Base-by-base conservation (phyloP, 139 green algal species). In the Desmodesmus armatus region DNA sequence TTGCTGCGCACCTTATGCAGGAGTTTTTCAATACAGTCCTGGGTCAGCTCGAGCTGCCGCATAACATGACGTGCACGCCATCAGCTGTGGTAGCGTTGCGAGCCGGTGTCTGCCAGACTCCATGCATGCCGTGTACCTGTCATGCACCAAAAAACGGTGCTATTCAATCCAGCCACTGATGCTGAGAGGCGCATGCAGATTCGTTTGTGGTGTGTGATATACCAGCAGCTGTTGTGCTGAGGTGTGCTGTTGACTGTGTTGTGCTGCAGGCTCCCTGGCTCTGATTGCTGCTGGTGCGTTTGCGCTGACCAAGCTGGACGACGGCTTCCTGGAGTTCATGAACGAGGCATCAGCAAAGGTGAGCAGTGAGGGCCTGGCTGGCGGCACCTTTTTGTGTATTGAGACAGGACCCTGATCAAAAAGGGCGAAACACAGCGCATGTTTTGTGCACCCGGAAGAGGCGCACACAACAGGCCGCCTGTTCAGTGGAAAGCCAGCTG, bases 301-400 rank as follows among this genome's bases (percentile, higher is more conserved):
- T 49, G 83, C 83, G 13, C 29, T 83, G 33, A 73, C 44, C 62
- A 84, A 83, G 47, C 23, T 88, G 39, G 83, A 88, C 39, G 73
- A 83, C 7, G 83, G 74, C 74, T 88, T 88, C 35, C 11, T 1
- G 1, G 83, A 88, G 5, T 88, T 88, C 62, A 72, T 88, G 62
- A 55, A 3, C 3, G 60, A 62, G 71, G 49, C 83, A 1, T 70
- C 63, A 41, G 49, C 40, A 73, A 88, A 88, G 83, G 82, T 86
- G 39, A 35, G 62, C 2, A 58, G 15, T 37, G 25, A 5, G 23
- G 25, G 5, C 13, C 6, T 43, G 13, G 66, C 1, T 4, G 39
- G 70, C 29, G 19, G 4, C 9, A n/a, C 11, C 29, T 47, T 33
- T 3, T 47, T 66, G 29, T 33, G 33, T 9, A 63, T 40, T 80